Evolutionary conservation across 1,284 basidiomycete genomes (phyloP).

Genomic region (Puccinia horiana): DNA sequence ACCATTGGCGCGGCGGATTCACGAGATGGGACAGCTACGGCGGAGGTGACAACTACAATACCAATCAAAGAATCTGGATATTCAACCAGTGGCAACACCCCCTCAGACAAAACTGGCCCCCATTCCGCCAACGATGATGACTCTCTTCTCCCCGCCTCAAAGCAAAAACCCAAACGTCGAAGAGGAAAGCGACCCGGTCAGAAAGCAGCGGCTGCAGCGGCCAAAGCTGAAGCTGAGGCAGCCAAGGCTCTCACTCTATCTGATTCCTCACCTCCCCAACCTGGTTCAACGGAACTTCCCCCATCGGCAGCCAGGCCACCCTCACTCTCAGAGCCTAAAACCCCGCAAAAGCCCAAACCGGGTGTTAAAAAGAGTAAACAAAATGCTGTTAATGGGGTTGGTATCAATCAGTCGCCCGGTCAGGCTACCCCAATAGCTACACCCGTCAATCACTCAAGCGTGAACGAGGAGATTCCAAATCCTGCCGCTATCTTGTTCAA

Average conservation of each 20-base stretch:
- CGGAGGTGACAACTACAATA: not conserved
- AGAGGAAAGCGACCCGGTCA: conserved; percentile 59
- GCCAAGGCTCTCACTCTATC: conserved; percentile 27
- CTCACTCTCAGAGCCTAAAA: not conserved
- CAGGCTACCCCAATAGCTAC: not conserved
- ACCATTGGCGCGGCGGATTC: not conserved
- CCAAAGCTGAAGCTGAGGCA: conserved; percentile 61
- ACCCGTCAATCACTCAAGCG: not conserved
- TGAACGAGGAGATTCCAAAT: not conserved
- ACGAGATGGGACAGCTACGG: not conserved
- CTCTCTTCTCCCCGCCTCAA: conserved; percentile 56
- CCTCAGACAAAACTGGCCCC: conserved; percentile 50
- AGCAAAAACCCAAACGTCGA: conserved; percentile 66
- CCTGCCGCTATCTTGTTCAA: conserved; percentile 4
- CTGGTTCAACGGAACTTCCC: not conserved
- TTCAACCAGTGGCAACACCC: conserved; percentile 48
- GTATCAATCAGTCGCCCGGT: not conserved
- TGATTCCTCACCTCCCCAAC: not conserved
- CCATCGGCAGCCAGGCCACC: not conserved
- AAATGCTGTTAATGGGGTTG: not conserved
- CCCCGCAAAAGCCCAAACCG: conserved; percentile 21
- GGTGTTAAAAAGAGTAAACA: conserved; percentile 1
- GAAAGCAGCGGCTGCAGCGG: conserved; percentile 63
- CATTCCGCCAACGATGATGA: conserved; percentile 56
- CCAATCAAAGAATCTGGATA: conserved; percentile 27